Conservation (phyloP, 768 basidiomycete genomes). For the Rhizopogon rudus region DNA sequence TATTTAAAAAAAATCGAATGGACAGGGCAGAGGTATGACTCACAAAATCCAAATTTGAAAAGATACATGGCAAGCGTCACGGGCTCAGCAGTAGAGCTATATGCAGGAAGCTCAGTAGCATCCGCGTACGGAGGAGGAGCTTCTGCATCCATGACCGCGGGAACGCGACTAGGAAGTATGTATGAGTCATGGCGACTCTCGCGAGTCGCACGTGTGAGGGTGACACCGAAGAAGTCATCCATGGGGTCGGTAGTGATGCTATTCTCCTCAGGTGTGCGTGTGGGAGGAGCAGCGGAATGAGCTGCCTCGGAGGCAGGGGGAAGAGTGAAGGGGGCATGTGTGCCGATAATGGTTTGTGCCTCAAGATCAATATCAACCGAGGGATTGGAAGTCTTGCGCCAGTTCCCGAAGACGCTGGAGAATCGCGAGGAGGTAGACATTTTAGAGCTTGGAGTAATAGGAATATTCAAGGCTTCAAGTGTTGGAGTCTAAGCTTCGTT, state of each 20-base stretch:
- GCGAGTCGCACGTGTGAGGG: conserved; percentile 16
- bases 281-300: conserved; percentile 2
- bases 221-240: conserved; percentile 26
- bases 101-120: conserved; percentile 27
- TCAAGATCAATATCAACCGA: conserved; percentile 12
- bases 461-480: neutral
- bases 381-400: conserved; percentile 8
- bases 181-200: conserved; percentile 30
- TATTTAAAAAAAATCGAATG: neutral
- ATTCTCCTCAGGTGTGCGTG: conserved; percentile 1
- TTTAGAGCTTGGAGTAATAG: conserved; percentile 1
- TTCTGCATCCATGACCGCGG: conserved; percentile 11
- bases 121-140: conserved; percentile 25
- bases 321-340: conserved; percentile 1
- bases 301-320: conserved; percentile 5
- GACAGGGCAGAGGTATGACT: conserved; percentile 12
- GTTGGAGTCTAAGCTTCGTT: neutral
- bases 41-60: conserved; percentile 47
- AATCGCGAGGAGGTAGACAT: conserved; percentile 3
- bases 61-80: conserved; percentile 41
- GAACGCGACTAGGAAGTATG: neutral
- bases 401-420: conserved; percentile 10
- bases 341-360: conserved; percentile 11
- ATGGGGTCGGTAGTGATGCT: conserved; percentile 8
- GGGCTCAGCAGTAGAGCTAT: conserved; percentile 31